These are phyloP conservation scores for Solanum chacoense DNA, from an alignment of 305 asterid genomes.

Conservation along the genomic window DNA sequence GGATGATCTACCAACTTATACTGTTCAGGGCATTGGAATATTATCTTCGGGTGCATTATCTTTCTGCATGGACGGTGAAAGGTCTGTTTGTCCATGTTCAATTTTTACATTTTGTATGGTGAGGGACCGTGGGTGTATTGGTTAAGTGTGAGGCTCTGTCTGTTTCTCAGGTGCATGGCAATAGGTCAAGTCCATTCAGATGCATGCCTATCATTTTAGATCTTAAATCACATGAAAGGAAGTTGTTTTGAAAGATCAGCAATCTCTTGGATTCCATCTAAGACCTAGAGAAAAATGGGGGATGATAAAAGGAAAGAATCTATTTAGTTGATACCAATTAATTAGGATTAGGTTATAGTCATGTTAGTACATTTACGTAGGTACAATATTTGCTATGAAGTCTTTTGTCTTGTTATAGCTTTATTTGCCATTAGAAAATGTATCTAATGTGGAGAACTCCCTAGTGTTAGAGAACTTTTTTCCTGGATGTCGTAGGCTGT, in stretches of 20 bases:
- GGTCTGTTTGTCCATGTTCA: conserved; percentile 29
- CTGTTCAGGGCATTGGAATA: conserved; percentile 44
- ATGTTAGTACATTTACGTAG: background rate
- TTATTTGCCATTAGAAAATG: background rate
- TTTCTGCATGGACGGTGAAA: conserved; percentile 59
- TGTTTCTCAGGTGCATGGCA: background rate
- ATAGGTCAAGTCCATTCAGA: background rate
- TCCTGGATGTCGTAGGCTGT: background rate
- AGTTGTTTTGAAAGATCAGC: background rate
- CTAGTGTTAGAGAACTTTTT: background rate
- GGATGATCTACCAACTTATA: conserved; percentile 42
- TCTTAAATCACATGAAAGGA: background rate
- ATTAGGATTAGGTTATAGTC: background rate
- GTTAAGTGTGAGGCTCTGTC: background rate
- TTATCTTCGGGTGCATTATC: conserved; percentile 56
- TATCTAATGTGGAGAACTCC: background rate
- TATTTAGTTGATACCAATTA: background rate
- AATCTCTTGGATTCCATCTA: background rate
- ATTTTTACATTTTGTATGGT: conserved; percentile 4
- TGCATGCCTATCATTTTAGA: background rate
- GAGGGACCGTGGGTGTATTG: background rate
- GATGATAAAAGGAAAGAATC: background rate
- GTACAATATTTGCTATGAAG: background rate
- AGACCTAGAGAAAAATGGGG: background rate
- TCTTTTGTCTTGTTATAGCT: background rate